Conservation (phyloP, 768 basidiomycete species). For the Suillus hirtellus region DNA sequence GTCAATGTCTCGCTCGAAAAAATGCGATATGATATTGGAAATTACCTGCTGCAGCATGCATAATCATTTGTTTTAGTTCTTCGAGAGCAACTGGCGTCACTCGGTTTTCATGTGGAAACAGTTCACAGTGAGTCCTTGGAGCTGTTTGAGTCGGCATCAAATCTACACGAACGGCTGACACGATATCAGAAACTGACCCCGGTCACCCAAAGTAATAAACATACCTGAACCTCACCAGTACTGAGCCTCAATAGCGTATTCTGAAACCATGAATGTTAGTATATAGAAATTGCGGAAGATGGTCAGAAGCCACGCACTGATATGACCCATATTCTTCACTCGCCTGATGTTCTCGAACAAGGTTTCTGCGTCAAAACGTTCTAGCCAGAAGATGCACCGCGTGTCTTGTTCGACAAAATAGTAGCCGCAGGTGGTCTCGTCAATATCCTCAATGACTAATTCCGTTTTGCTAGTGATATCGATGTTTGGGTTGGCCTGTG, state of each 20-base stretch:
- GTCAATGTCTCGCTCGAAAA: constrained; percentile 6
- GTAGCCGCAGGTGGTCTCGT: constrained; percentile 32
- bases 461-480: constrained; percentile 37
- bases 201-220: not conserved
- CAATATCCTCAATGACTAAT: constrained; percentile 24
- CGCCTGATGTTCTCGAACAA: constrained; percentile 40
- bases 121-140: constrained; percentile 10
- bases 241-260: constrained; percentile 17
- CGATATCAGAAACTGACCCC: not conserved
- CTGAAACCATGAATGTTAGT: constrained; percentile 14
- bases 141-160: not conserved
- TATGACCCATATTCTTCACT: constrained; percentile 36
- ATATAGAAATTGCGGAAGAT: not conserved
- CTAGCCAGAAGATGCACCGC: constrained; percentile 48
- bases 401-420: constrained; percentile 46
- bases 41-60: constrained; percentile 23
- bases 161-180: not conserved
- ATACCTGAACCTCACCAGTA: constrained; percentile 23
- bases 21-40: constrained; percentile 12
- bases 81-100: not conserved
- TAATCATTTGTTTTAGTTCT: not conserved
- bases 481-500: constrained; percentile 29
- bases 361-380: constrained; percentile 33
- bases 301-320: constrained; percentile 34
- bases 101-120: constrained; percentile 3